Evolutionary conservation across 1,284 basidiomycete genomes (phyloP), one percentile per base, ranked within the genome.

Genomic region (Waitea zeae): DNA sequence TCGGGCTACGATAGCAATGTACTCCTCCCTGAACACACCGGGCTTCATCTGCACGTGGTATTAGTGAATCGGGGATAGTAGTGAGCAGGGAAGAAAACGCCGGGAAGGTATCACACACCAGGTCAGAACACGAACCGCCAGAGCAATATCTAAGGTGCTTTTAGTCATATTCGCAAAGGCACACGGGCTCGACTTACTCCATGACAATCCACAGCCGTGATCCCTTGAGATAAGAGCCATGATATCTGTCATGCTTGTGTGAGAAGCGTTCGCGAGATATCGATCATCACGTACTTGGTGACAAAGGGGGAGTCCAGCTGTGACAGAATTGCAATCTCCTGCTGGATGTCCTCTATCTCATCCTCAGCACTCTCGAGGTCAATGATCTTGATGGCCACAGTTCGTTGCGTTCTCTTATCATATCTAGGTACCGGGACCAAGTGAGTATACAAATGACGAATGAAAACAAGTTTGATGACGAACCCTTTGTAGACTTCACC

Each of bases 301-400:
- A 98, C 92, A 59, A 84, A 81, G 26, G 84, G 77, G 32, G 89
- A 95, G 57, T 97, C 93, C 43, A 98, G 59, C 53, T 97, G 93
- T n/a, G 88, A 90, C 14, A 99, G 71, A 43, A 97, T 97, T 54
- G 93, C 86, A 41, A 98, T 98, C 57, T 99, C 95, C 54, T 95
- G 89, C 49, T 98, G 93, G 39, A 99, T 97, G 57, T 98, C 93
- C 54, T 96, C 92, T 53, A 98, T 96, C 62, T 99, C 95, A 51
- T 99, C 95, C 54, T 97, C 93, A 35, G 93, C 92, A 49, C 86
- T 89, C 58, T 99, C 93, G 24, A 99, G 71, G 61, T 98, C 90
- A 53, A 98, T 97, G 45, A 97, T 92, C 72, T 97, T 96, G 64
- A 96, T 95, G 28, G 89, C 89, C 22, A 95, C 90, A 1, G 89